These are phyloP conservation scores for Leptomonas seymouri DNA, from an alignment of 208 protist genomes.

Conservation along the genomic window DNA sequence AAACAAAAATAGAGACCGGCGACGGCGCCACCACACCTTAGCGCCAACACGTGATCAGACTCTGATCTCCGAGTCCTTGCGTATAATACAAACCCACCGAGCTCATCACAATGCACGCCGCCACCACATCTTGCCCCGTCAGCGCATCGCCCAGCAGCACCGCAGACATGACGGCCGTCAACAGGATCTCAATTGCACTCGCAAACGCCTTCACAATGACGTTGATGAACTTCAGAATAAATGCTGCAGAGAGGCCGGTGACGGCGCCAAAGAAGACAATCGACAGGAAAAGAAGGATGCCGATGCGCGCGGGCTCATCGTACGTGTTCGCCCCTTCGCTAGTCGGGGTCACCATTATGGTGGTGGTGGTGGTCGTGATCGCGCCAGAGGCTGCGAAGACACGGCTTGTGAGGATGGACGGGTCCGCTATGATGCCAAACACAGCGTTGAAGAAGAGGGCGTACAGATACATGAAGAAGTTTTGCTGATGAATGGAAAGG, in stretches of 20 bases:
- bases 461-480: constrained; percentile 88
- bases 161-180: constrained; percentile 45
- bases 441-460: constrained; percentile 70
- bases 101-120: constrained; percentile 48
- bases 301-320: background rate
- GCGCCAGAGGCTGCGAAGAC: background rate
- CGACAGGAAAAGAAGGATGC: constrained; percentile 24
- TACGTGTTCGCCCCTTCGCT: background rate
- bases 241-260: constrained; percentile 58
- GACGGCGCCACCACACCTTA: background rate
- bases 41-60: constrained; percentile 2
- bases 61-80: constrained; percentile 20
- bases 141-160: constrained; percentile 51
- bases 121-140: constrained; percentile 46
- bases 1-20: too few species aligned
- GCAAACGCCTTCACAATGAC: constrained; percentile 80
- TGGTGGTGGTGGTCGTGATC: background rate
- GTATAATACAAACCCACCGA: constrained; percentile 65
- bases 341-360: background rate
- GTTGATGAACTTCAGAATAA: constrained; percentile 85
- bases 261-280: constrained; percentile 54
- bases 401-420: constrained; percentile 17
- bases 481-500: constrained; percentile 74
- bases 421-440: constrained; percentile 41
- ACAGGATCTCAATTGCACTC: constrained; percentile 57